phyloP scores from a whole-genome alignment of 2,329 filamentous ascomycete genomes.

The Stachybotrys chartarum region DNA sequence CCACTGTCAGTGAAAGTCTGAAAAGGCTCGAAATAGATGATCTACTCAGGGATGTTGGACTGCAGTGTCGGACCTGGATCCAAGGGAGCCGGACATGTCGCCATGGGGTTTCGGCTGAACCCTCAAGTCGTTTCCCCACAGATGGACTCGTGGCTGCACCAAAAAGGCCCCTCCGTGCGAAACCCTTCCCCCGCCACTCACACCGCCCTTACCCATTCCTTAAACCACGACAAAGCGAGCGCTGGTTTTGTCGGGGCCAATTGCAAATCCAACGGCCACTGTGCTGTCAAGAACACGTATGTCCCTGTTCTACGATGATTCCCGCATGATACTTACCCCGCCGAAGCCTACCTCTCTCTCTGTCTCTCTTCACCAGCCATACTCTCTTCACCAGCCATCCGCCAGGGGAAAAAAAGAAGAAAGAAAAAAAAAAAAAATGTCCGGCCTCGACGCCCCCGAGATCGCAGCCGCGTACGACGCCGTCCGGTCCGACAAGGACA shows the following conservation, averaged over 20 bases:
- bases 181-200: not conserved
- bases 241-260: not conserved
- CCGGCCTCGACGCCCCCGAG: slow-evolving; percentile 49
- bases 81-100: not conserved
- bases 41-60: too few species aligned
- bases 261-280: not conserved
- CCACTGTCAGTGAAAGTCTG: too few species aligned
- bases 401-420: not conserved
- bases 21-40: too few species aligned
- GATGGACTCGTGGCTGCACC: not conserved
- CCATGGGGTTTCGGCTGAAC: not conserved
- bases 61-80: too few species aligned
- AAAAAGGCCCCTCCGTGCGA: not conserved
- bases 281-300: not conserved
- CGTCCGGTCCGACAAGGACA: slow-evolving; percentile 59
- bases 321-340: not conserved
- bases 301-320: not conserved
- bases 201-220: not conserved
- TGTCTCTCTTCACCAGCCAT: not conserved
- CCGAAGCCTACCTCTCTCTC: not conserved
- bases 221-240: not conserved
- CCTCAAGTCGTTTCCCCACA: not conserved
- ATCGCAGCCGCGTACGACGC: slow-evolving; percentile 59
- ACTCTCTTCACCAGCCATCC: not conserved
- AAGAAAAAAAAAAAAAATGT: slow-evolving; percentile 31